A percentile compares a stretch with the other conserved stretches of the same genome.
Conservation (phyloP, 1,284 basidiomycete species). For the Stygiomarasmius scandens region DNA sequence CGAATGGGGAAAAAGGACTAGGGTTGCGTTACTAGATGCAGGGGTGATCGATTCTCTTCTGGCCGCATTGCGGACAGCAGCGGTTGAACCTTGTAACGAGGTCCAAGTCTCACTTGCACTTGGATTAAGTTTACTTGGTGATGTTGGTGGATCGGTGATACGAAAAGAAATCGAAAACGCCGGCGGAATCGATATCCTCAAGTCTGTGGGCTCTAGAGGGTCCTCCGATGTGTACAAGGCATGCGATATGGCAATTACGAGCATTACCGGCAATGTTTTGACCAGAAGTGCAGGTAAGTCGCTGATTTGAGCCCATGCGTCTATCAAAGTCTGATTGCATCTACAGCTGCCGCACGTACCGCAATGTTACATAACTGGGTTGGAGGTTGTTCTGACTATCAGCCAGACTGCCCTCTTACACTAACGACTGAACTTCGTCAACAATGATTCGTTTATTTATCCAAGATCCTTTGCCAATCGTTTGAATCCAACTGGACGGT, state of each 20-base stretch:
- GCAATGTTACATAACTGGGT: slow-evolving; percentile 26
- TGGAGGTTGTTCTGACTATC: slow-evolving; percentile 27
- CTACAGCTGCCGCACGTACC: slow-evolving; percentile 17
- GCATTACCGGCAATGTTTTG: background rate
- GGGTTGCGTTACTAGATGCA: slow-evolving; percentile 25
- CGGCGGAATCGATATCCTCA: slow-evolving; percentile 27
- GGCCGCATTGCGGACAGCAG: slow-evolving; percentile 24
- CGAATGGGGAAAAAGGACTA: slow-evolving; percentile 26
- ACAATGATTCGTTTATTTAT: background rate
- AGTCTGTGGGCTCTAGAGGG: slow-evolving; percentile 4
- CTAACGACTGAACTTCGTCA: slow-evolving; percentile 11
- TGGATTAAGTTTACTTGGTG: slow-evolving; percentile 25
- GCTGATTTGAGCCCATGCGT: background rate
- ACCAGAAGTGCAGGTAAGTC: background rate
- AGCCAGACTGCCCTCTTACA: slow-evolving; percentile 27
- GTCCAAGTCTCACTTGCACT: slow-evolving; percentile 27
- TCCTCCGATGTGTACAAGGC: background rate
- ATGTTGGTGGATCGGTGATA: slow-evolving; percentile 26
- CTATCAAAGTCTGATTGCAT: background rate
- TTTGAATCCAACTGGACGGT: too few relatives aligned
- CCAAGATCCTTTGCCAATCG: too few relatives aligned
- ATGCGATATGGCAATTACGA: background rate
- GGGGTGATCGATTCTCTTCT: slow-evolving; percentile 26
- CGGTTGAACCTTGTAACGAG: slow-evolving; percentile 21
- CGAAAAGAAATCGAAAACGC: slow-evolving; percentile 29